Conservation (phyloP, 2,329 filamentous ascomycete species). For the Corinectria fuckeliana region DNA sequence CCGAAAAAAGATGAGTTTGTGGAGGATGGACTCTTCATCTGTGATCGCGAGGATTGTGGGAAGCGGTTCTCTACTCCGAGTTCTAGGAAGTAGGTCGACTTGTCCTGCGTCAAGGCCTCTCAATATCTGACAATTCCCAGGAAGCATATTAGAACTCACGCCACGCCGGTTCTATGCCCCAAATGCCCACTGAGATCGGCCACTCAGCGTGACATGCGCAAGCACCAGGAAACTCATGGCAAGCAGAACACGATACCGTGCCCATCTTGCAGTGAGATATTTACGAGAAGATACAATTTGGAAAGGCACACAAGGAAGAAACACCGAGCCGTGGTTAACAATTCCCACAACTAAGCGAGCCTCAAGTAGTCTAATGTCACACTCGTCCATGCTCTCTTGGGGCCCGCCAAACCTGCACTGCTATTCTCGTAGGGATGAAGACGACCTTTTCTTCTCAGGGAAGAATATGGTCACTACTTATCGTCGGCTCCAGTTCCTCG, state of each 20-base stretch:
- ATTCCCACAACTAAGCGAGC: not conserved
- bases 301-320: not conserved
- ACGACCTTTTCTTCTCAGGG: not conserved
- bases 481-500: not conserved
- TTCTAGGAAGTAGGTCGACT: slow-evolving; percentile 21
- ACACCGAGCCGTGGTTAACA: not conserved
- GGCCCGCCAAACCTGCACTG: not conserved
- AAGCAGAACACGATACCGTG: not conserved
- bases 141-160: slow-evolving; percentile 31
- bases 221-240: slow-evolving; percentile 19
- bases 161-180: slow-evolving; percentile 27
- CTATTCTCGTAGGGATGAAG: not conserved
- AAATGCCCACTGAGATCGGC: slow-evolving; percentile 13
- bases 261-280: not conserved
- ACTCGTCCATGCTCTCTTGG: not conserved
- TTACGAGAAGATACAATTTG: slow-evolving; percentile 2
- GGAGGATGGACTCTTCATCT: slow-evolving; percentile 22
- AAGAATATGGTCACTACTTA: not conserved
- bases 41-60: slow-evolving; percentile 14
- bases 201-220: slow-evolving; percentile 25
- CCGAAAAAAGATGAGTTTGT: slow-evolving; percentile 24
- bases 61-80: slow-evolving; percentile 10
- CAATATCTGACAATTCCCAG: slow-evolving; percentile 11
- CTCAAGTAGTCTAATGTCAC: not conserved
- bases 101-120: no score